Conservation (phyloP, 495 filamentous ascomycete genomes). For the Staphylotrichum longicolle region DNA sequence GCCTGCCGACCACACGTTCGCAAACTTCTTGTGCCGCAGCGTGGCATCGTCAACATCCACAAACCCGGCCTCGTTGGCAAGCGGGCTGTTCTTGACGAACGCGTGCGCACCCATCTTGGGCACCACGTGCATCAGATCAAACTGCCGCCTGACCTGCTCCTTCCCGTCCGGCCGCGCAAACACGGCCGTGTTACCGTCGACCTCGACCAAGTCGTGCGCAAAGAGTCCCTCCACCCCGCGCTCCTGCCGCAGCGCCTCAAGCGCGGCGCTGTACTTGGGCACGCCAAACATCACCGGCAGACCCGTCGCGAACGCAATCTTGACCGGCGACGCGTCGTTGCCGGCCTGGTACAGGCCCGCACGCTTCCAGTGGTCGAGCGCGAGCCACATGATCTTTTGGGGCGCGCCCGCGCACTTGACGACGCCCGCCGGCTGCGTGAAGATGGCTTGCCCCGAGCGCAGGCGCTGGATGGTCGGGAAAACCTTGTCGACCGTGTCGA, state of each 20-base stretch:
- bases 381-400: slow-evolving; percentile 71
- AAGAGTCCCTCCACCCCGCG: slow-evolving; percentile 65
- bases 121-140: slow-evolving; percentile 59
- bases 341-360: slow-evolving; percentile 56
- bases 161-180: slow-evolving; percentile 46
- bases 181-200: slow-evolving; percentile 56
- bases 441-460: slow-evolving; percentile 58
- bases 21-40: slow-evolving; percentile 58
- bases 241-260: slow-evolving; percentile 61
- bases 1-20: slow-evolving; percentile 67
- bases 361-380: slow-evolving; percentile 62
- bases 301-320: slow-evolving; percentile 64
- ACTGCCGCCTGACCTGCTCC: slow-evolving; percentile 49
- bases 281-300: slow-evolving; percentile 65
- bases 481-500: slow-evolving; percentile 59
- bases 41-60: slow-evolving; percentile 64
- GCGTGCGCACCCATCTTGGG: slow-evolving; percentile 62
- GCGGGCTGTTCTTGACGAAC: slow-evolving; percentile 56
- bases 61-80: slow-evolving; percentile 60
- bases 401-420: slow-evolving; percentile 70
- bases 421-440: slow-evolving; percentile 64
- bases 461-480: slow-evolving; percentile 55
- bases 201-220: slow-evolving; percentile 61
- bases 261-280: slow-evolving; percentile 61
- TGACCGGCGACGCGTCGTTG: slow-evolving; percentile 47